A percentile compares a stretch with the other conserved stretches of the same genome.
Conservation (phyloP, 805 yeast genomes). For the Yarrowia sp. region DNA sequence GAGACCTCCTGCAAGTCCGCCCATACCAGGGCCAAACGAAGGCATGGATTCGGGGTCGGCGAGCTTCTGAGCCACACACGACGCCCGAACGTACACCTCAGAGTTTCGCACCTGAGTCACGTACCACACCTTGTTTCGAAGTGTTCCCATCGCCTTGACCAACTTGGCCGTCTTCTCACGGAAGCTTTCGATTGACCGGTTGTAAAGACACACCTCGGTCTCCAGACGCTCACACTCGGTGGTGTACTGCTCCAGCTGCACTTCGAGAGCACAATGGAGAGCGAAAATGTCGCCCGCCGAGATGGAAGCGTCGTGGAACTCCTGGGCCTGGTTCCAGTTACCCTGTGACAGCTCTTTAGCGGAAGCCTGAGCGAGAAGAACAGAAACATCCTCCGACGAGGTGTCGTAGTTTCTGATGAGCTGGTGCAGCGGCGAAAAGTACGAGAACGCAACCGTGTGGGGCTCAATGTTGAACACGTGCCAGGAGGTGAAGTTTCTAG, state of each 20-base stretch:
- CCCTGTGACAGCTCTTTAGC: constrained; percentile 16
- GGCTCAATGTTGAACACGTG: constrained; percentile 26
- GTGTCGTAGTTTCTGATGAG: constrained; percentile 7
- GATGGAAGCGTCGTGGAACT: constrained; percentile 16
- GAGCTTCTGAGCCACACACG: constrained; percentile 33
- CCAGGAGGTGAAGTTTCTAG: constrained; percentile 8
- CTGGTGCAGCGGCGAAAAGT: constrained; percentile 21
- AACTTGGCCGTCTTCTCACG: constrained; percentile 5
- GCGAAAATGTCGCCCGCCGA: constrained; percentile 5
- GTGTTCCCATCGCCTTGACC: constrained; percentile 28
- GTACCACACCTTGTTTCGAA: constrained; percentile 36
- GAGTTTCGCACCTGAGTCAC: constrained; percentile 32
- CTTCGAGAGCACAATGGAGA: constrained; percentile 2
- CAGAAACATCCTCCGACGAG: not conserved
- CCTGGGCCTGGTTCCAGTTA: constrained; percentile 23
- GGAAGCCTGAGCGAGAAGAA: constrained; percentile 4
- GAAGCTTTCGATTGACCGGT: constrained; percentile 15
- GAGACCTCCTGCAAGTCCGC: not conserved
- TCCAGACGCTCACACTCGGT: constrained; percentile 23
- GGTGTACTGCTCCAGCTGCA: constrained; percentile 19
- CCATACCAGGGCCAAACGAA: not conserved
- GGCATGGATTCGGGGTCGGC: constrained; percentile 7
- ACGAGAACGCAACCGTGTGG: constrained; percentile 16
- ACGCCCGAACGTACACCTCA: constrained; percentile 34
- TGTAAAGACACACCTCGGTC: constrained; percentile 7